Base-by-base conservation (phyloP, 805 yeast species). In the Pichia insulana region DNA sequence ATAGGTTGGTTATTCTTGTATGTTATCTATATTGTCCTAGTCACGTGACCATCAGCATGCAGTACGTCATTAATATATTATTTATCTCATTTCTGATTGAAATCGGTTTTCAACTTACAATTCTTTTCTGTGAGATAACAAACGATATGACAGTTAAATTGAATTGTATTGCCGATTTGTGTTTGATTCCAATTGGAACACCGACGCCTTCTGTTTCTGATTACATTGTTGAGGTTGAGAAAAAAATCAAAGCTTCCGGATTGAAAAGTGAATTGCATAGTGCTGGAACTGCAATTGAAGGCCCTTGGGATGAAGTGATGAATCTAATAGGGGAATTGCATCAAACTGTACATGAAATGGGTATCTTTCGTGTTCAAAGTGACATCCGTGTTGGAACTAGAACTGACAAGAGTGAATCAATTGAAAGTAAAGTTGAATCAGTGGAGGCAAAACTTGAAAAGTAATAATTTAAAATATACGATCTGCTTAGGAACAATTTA, bases 241-340 rank as follows among this genome's bases (percentile, higher is more conserved):
- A 71, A 22, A 60, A 76, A 41, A 78, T 87, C 20, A 69, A 81
- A 44, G 69, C 69, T 19, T 74, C 83, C 26, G 80, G 75, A 3
- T 64, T 87, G 42, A 69, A 78, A 39, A 77, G 81, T 48, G 77
- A 84, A 1, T 65, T 87, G 46, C 96, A 87, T 62, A 82, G 94
- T 51, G 96, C 96, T 2, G 96, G 96, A 3, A 87, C 96, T 7
- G 86, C 96, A 2, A 49, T 58, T 43, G 83, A 83, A 53, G 96
- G 96, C 1, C 88, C 87, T n/a, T 88, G 96, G 96, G 77, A 78
- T 54, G 88, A 83, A 42, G 96, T 88, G 1, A 81, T 79, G 77
- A 75, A 70, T 28, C 63, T 85, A 41, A 81, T 87, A 52, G 96
- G 96, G 7, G 73, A 75, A 50, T 64, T 84, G 41, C 96, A 87